Evolutionary conservation across 768 basidiomycete species (phyloP).

Genomic region (Cystofilobasidium capitatum): DNA sequence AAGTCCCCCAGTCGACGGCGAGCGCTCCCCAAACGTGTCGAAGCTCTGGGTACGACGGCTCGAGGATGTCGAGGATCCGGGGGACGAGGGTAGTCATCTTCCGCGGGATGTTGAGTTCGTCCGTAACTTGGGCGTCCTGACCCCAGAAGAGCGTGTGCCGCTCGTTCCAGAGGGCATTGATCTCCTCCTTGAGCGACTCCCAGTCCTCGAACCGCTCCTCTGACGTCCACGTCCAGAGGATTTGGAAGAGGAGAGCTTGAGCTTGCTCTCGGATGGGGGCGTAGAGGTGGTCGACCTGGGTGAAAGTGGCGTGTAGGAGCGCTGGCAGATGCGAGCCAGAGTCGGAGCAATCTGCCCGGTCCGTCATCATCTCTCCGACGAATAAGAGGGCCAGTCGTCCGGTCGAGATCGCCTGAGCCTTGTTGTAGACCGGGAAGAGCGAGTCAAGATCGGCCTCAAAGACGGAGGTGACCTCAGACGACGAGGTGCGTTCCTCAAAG

Average conservation of each 20-base stretch:
- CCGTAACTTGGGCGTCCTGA: constrained; percentile 26
- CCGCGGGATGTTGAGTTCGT: constrained; percentile 34
- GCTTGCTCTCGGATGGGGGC: constrained; percentile 60
- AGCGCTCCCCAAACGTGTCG: constrained; percentile 68
- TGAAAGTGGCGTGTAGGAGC: constrained; percentile 68
- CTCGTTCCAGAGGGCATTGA: constrained; percentile 29
- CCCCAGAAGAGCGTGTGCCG: constrained; percentile 35
- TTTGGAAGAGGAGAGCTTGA: constrained; percentile 70
- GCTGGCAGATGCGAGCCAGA: constrained; percentile 54
- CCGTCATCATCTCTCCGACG: constrained; percentile 36
- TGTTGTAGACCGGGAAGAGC: constrained; percentile 52
- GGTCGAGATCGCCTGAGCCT: constrained; percentile 51
- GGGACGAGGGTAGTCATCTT: constrained; percentile 48
- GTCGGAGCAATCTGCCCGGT: constrained; percentile 48
- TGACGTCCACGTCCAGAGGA: constrained; percentile 62
- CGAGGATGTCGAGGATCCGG: constrained; percentile 56
- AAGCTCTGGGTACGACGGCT: constrained; percentile 60
- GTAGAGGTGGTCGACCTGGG: constrained; percentile 69
- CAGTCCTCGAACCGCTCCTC: constrained; percentile 35
- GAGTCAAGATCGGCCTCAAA: constrained; percentile 54
- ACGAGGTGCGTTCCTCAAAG: constrained; percentile 40
- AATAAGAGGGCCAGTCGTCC: constrained; percentile 85
- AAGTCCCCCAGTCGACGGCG: constrained; percentile 72
- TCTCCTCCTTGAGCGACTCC: constrained; percentile 30
- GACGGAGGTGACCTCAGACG: constrained; percentile 44